Evolutionary conservation across 345 rosid species (phyloP).

Genomic region (Eutrema heterophyllum): DNA sequence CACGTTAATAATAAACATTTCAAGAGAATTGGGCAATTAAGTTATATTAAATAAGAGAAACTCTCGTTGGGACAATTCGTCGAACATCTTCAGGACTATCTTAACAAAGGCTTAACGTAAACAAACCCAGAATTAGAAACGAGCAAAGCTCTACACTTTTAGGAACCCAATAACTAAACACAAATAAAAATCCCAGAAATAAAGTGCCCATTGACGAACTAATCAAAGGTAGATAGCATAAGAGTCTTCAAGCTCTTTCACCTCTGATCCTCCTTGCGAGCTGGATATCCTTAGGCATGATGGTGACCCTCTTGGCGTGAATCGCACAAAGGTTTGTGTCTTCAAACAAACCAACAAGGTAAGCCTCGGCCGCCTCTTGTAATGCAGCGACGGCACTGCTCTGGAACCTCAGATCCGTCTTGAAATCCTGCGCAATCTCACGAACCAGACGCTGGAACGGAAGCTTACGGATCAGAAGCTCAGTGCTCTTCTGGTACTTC

Average conservation of each 20-base stretch:
- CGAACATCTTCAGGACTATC: constrained; percentile 4
- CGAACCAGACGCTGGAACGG: constrained; percentile 55
- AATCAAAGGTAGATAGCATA: background rate
- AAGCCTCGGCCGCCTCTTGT: constrained; percentile 55
- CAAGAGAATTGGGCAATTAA: background rate
- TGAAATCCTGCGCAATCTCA: constrained; percentile 60
- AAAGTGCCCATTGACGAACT: background rate
- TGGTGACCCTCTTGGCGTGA: constrained; percentile 53
- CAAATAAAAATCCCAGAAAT: background rate
- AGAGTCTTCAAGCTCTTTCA: constrained; percentile 39
- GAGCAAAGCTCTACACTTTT: background rate
- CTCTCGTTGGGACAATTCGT: background rate
- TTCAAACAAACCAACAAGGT: constrained; percentile 47
- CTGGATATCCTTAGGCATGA: constrained; percentile 56
- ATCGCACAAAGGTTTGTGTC: constrained; percentile 52
- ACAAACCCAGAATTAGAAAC: background rate
- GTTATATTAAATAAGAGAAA: background rate
- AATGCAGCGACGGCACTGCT: constrained; percentile 53
- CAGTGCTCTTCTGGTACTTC: constrained; percentile 53
- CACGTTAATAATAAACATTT: background rate
- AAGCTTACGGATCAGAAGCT: constrained; percentile 48
- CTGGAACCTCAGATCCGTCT: constrained; percentile 56
- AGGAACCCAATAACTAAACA: background rate
- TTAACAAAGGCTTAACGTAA: background rate
- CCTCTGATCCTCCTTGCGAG: constrained; percentile 53